Base-by-base conservation (phyloP, 352 stramenopile species). In the Saprolegnia parasitica region DNA sequence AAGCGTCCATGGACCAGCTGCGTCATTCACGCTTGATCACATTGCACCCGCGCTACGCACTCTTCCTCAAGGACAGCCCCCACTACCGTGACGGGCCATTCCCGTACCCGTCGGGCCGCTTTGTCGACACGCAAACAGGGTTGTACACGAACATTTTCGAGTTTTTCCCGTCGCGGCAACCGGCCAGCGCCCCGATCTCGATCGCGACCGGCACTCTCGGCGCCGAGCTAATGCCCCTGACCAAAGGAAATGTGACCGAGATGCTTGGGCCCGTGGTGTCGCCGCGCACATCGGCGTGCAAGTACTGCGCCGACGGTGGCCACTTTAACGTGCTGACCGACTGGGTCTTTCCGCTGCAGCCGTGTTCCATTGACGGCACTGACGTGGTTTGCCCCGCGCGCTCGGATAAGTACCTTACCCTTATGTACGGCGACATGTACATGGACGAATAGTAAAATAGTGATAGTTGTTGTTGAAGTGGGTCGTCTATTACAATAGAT, bases 371-470 rank as follows among this genome's bases (percentile, higher is more conserved):
- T 4, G 72, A 83, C 58, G 23, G 72, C 11, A 80, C 84, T 68
- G 72, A 83, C 47, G 73, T 86, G 1, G 74, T 73, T 62, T 89
- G 81, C 32, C 81, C 81, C 0, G 76, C 78, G 2, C 73, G 81
- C 37, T 71, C 76, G 18, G 70, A 72, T 15, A 62, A 56, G 16
- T 87, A 89, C 67, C 71, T 89, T 21, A 79, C 74, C 62, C 76
- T 74, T 56, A 74, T 87, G 18, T 89, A 86, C 63, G 81, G 80
- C 29, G 81, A 87, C 50, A 70, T 66, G 15, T 84, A 84, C 24
- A 29, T 82, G 32, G 81, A 73, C 47, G 24, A 55, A 5, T 5
- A 29, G 24, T 55, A 29, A 55, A 55, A 55, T 55, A 55, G 47
- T 5, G 5, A 55, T 55, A 55, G n/a, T n/a, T n/a, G n/a, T n/a